phyloP scores from a whole-genome alignment of 495 filamentous ascomycete genomes.

The Penicillium longicatenatum region DNA sequence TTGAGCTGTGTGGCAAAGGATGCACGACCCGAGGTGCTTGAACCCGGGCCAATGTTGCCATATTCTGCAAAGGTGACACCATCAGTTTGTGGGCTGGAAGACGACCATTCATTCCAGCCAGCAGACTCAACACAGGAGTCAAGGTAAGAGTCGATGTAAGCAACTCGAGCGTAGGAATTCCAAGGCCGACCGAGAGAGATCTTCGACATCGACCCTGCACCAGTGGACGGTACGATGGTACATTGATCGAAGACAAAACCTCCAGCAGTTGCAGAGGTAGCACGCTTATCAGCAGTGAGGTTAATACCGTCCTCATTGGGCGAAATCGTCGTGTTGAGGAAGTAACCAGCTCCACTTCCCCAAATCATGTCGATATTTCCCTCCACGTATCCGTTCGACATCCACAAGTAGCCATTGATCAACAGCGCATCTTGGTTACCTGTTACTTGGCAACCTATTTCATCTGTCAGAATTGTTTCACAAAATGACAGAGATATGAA shows the following conservation, averaged over 20 bases:
- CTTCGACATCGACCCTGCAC: constrained; percentile 6
- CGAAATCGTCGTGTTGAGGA: constrained; percentile 57
- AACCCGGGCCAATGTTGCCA: constrained; percentile 19
- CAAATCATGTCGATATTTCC: constrained; percentile 22
- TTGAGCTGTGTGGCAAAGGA: constrained; percentile 13
- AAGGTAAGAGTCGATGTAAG: constrained; percentile 57
- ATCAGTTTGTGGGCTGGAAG: constrained; percentile 12
- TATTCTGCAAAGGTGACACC: constrained; percentile 25
- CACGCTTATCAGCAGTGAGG: constrained; percentile 46
- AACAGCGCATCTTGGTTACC: constrained; percentile 16
- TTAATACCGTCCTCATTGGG: constrained; percentile 43
- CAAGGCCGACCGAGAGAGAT: constrained; percentile 64
- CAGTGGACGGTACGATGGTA: constrained; percentile 9
- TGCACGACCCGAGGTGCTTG: constrained; percentile 7
- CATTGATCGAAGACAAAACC: constrained; percentile 21
- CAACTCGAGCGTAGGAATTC: constrained; percentile 57
- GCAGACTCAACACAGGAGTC: constrained; percentile 54
- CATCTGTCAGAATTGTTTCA: not conserved
- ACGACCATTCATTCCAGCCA: constrained; percentile 49
- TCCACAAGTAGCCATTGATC: constrained; percentile 16
- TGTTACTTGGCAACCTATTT: constrained; percentile 15
- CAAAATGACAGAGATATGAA: too few species aligned
- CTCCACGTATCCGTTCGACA: constrained; percentile 15
- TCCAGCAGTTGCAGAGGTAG: constrained; percentile 6
- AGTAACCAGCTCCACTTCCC: constrained; percentile 41